Evolutionary conservation across 2,329 filamentous ascomycete species (phyloP).

Genomic region (Trichophyton benhamiae): DNA sequence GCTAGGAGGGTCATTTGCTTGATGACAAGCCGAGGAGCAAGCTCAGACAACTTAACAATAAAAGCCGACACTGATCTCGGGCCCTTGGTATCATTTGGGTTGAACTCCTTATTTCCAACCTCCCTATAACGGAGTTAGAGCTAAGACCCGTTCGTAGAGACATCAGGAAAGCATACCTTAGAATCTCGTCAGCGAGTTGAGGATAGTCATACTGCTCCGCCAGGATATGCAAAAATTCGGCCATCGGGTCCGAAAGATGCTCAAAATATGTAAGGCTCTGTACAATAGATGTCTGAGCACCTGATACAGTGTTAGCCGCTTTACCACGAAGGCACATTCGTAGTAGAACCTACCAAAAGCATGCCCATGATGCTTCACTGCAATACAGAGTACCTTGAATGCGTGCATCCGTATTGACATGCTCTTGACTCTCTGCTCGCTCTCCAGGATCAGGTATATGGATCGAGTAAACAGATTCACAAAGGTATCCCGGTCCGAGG

Average conservation of each 20-base stretch:
- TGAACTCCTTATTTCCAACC: conserved; percentile 95
- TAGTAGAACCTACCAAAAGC: conserved; percentile 58
- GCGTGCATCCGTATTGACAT: conserved; percentile 88
- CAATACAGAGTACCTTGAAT: conserved; percentile 92
- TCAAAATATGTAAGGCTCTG: conserved; percentile 98
- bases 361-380: conserved; percentile 94
- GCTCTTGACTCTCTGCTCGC: conserved; percentile 80
- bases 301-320: conserved; percentile 36
- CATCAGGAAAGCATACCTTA: conserved; percentile 38
- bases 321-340: not conserved
- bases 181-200: conserved; percentile 82
- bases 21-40: conserved; percentile 82
- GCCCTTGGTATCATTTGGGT: conserved; percentile 85
- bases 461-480: conserved; percentile 83
- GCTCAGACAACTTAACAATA: conserved; percentile 81
- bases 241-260: conserved; percentile 97
- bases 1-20: conserved; percentile 95
- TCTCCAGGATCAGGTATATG: conserved; percentile 87
- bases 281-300: conserved; percentile 92
- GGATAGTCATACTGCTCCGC: conserved; percentile 96
- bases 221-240: conserved; percentile 90
- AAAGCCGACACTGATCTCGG: conserved; percentile 95
- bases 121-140: conserved; percentile 43
- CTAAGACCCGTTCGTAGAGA: not conserved
- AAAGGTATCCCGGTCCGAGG: conserved; percentile 90